Evolutionary conservation across 2,329 filamentous ascomycete genomes (phyloP).

Genomic region (Aspergillus sp.): DNA sequence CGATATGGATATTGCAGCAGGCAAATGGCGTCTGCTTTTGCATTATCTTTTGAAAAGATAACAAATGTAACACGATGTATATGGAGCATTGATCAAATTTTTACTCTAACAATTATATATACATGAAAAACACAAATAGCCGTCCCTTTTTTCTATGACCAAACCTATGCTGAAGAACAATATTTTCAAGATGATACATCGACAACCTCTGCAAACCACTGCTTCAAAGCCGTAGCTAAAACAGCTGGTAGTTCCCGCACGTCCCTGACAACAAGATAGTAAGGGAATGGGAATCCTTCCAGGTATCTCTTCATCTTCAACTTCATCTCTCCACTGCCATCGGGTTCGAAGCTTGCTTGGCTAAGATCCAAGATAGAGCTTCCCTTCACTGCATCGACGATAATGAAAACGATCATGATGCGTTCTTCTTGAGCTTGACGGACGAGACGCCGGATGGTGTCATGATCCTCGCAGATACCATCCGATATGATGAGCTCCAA

Average conservation of each 20-base stretch:
- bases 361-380: constrained; percentile 78
- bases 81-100: background rate
- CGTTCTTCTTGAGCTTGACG: constrained; percentile 86
- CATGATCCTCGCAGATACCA: constrained; percentile 88
- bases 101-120: background rate
- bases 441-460: constrained; percentile 75
- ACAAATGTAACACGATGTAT: too few species aligned
- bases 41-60: background rate
- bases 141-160: constrained; percentile 6
- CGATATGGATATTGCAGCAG: background rate
- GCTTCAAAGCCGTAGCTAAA: constrained; percentile 81
- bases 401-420: constrained; percentile 97
- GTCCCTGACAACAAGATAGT: constrained; percentile 92
- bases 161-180: background rate
- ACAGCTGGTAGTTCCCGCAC: constrained; percentile 88
- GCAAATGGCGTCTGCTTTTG: too few species aligned
- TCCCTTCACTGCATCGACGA: constrained; percentile 69
- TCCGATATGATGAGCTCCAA: constrained; percentile 90
- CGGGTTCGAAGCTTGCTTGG: constrained; percentile 76
- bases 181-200: constrained; percentile 37
- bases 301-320: constrained; percentile 87
- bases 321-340: constrained; percentile 60
- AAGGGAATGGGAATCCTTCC: constrained; percentile 94
- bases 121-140: background rate
- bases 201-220: constrained; percentile 84